Conservation (phyloP, 257 asterid species). For the Thymus quinquecostatus region DNA sequence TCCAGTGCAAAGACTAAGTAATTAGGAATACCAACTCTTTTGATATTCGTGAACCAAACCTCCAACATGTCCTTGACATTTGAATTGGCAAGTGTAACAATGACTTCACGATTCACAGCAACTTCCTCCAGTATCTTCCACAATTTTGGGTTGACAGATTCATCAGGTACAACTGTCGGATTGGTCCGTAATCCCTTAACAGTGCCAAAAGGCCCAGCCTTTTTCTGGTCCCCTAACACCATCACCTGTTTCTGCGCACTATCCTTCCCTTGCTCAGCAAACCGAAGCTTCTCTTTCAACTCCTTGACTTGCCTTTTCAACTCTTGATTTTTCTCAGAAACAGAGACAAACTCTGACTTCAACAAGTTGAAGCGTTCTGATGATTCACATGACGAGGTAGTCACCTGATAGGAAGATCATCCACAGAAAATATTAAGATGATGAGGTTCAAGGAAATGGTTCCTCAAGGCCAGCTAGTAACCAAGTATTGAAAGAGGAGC, state of each 20-base stretch:
- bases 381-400: slow-evolving; percentile 45
- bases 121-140: slow-evolving; percentile 54
- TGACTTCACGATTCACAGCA: slow-evolving; percentile 56
- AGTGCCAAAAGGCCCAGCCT: slow-evolving; percentile 59
- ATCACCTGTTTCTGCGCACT: slow-evolving; percentile 52
- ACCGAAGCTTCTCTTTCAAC: slow-evolving; percentile 43
- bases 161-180: slow-evolving; percentile 56
- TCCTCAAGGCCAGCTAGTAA: neutral
- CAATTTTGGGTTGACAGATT: slow-evolving; percentile 60
- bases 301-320: slow-evolving; percentile 42
- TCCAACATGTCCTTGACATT: slow-evolving; percentile 53
- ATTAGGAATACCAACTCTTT: slow-evolving; percentile 60
- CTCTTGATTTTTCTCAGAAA: slow-evolving; percentile 41
- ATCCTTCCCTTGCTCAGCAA: slow-evolving; percentile 52
- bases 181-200: slow-evolving; percentile 54
- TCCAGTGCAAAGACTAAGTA: slow-evolving; percentile 71
- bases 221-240: slow-evolving; percentile 46
- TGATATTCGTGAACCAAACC: slow-evolving; percentile 61
- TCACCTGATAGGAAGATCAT: slow-evolving; percentile 36
- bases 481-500: neutral
- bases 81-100: slow-evolving; percentile 69
- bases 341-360: slow-evolving; percentile 50
- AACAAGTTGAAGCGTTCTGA: slow-evolving; percentile 51
- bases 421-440: neutral
- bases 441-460: slow-evolving; percentile 4